Evolutionary conservation across 768 basidiomycete genomes (phyloP), one percentile per base, ranked within the genome.

Genomic region (Phylloporus sp.): DNA sequence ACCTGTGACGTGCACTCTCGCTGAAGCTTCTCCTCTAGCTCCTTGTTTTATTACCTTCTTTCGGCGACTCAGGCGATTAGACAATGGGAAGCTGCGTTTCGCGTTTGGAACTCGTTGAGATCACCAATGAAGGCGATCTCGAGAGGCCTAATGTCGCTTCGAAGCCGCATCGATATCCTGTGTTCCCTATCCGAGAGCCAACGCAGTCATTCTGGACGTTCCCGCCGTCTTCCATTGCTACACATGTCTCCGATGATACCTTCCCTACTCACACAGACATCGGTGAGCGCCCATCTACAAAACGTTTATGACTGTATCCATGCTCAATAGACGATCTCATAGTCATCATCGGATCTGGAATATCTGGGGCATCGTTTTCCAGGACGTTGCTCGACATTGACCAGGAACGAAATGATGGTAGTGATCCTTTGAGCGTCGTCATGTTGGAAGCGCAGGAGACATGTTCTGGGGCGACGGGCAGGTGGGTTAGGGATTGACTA

Each of bases 181-280:
- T 77, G 0, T 59, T 87, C 9, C 86, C 87, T 11, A 64, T 75
- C 3, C 58, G 67, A 2, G 71, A 77, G 47, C 77, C 82, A 3
- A 78, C 78, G 0, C 58, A 64, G 14, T 72, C 87, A 1, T 86
- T 81, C 57, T 90, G 86, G 86, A 75, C 74, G 8, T 57, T 71
- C 9, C 82, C 84, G 3, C 67, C 69, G 0, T 72, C 80, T 0
- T 58, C 71, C 14, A 72, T 83, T 14, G 66, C 77, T 3, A 51
- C 58, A 2, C 44, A 59, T 21, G 28, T 18, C 31, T 62, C 55
- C 6, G 51, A 51, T 28, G 57, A 58, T 2, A 49, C 36, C n/a
- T 54, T 71, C 7, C 80, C 78, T 6, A 51, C 57, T 0, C 66
- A 81, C 40, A 82, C 77, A 6, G 88, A 90, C 52, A 65, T 89